Conservation (phyloP, 129 eudicot genomes). For the Flaveria sonorensis region DNA sequence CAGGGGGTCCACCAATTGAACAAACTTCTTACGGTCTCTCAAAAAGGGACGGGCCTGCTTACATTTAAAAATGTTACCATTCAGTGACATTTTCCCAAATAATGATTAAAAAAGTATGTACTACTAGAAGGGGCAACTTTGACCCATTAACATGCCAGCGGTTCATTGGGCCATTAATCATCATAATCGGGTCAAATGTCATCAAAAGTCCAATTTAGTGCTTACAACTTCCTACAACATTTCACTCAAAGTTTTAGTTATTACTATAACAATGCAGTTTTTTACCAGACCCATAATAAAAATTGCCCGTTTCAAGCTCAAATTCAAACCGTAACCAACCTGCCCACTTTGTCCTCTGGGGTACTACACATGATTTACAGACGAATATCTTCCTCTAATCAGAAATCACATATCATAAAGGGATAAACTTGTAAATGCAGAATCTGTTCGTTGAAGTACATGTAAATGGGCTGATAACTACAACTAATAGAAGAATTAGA, state of each 20-base stretch:
- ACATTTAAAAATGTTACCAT: background rate
- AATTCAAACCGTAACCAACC: background rate
- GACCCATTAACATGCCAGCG: background rate
- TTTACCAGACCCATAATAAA: background rate
- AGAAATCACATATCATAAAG: background rate
- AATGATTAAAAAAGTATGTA: background rate
- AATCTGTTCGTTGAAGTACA: background rate
- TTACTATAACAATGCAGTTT: background rate
- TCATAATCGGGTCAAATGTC: background rate
- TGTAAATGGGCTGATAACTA: background rate
- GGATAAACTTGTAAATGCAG: background rate
- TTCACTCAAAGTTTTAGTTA: background rate
- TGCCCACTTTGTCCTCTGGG: no score
- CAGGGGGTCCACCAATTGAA: conserved; percentile 66
- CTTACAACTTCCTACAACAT: background rate
- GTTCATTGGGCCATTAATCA: background rate
- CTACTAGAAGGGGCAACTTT: background rate
- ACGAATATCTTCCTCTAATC: background rate
- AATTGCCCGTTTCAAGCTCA: background rate
- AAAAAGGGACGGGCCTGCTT: conserved; percentile 65
- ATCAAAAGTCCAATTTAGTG: background rate
- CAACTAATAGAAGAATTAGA: background rate
- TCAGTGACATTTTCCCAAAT: background rate
- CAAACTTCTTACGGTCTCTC: conserved; percentile 60
- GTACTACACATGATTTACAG: background rate